Conservation (phyloP, 257 asterid genomes). For the Solanum lycopersicoides region DNA sequence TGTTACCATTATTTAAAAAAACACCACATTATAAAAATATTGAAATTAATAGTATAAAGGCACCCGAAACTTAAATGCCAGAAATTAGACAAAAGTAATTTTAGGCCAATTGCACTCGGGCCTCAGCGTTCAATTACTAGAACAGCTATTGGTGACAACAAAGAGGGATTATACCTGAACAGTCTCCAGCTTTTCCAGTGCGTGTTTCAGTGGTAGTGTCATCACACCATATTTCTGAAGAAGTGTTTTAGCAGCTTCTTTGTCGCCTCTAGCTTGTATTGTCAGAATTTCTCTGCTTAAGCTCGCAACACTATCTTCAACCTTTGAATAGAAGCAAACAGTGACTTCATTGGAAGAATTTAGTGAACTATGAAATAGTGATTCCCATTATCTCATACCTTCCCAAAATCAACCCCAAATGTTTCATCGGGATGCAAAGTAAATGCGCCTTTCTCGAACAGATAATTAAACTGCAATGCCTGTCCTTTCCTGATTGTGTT, state of each 20-base stretch:
- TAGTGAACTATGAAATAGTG: not conserved
- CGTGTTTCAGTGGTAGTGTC: slow-evolving; percentile 49
- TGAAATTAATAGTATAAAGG: not conserved
- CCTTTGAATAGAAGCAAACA: slow-evolving; percentile 26
- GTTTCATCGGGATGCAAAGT: slow-evolving; percentile 43
- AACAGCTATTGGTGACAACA: not conserved
- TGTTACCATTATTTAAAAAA: not conserved
- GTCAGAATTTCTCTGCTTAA: slow-evolving; percentile 84
- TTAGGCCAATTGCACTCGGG: not conserved
- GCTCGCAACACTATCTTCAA: slow-evolving; percentile 73
- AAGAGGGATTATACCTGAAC: slow-evolving; percentile 37
- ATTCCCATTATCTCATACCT: slow-evolving; percentile 34
- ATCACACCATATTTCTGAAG: slow-evolving; percentile 45
- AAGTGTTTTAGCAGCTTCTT: slow-evolving; percentile 51
- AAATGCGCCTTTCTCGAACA: slow-evolving; percentile 77
- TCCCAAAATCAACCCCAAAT: slow-evolving; percentile 70
- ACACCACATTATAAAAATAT: not conserved
- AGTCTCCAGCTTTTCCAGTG: slow-evolving; percentile 58
- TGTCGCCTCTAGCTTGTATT: slow-evolving; percentile 87
- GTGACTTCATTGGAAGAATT: not conserved
- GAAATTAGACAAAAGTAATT: not conserved
- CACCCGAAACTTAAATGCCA: not conserved
- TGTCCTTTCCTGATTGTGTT: slow-evolving; percentile 73
- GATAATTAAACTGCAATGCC: slow-evolving; percentile 85
- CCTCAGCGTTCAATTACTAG: not conserved